Evolutionary conservation across 2,329 filamentous ascomycete genomes (phyloP), one percentile per base, ranked within the genome.

Genomic region (Calonectria hongkongensis): DNA sequence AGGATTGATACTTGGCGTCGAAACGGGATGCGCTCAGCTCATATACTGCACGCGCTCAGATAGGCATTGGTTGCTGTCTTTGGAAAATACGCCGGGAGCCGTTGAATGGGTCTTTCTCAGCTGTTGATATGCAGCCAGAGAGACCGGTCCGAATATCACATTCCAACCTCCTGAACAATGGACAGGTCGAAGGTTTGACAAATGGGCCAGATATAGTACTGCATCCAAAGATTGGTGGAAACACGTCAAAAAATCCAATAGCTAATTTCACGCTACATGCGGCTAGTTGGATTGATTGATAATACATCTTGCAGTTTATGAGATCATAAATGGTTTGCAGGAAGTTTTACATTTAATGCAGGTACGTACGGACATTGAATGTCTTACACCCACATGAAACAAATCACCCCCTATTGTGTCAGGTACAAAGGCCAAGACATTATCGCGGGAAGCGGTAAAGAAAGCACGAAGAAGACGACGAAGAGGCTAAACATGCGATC

Each of bases 341-440:
- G 18, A n/a, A 12, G 54, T 58, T 58, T 58, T 58, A 58, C 21
- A 36, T 58, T 58, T 10, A 62, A 43, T 21, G 58, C 58, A 62
- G 58, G 27, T 28, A 43, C 36, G 7, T 43, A 45, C 21, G 25
- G 18, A 41, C 60, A 30, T 66, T 58, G 39, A 39, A 70, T 25
- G 62, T 56, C 41, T 66, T 28, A 12, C 43, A 33, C 48, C 48
- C 15, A 33, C 15, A 18, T 56, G 25, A 47, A 21, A 60, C 41
- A 51, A 43, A 54, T n/a, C 21, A 10, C 36, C 33, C 54, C n/a
- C 54, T 39, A 21, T 36, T 13, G 33, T 27, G 30, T 58, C 33
- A 39, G 33, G 54, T 13, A 58, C n/a, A 39, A n/a, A 56, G 10
- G 30, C 30, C 51, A 3, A 27, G 54, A 58, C 33, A 36, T 2